phyloP scores from a whole-genome alignment of 225 moss, liverwort and hornwort species.

The Climacium dendroides region DNA sequence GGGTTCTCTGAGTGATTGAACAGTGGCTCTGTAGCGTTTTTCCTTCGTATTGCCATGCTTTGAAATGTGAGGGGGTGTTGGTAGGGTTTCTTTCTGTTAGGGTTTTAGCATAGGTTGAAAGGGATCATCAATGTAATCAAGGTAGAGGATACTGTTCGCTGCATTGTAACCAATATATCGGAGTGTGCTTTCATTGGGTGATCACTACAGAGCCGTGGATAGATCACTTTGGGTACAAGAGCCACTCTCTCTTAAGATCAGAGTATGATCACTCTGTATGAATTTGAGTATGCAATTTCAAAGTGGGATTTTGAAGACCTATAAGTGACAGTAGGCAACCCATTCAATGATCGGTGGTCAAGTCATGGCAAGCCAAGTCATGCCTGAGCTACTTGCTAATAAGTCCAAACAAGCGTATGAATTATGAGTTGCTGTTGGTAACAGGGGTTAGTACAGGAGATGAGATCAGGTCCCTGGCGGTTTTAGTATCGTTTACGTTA shows the following conservation, averaged over 20 bases:
- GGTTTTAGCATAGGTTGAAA: neutral
- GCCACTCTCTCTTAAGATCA: neutral
- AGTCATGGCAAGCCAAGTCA: neutral
- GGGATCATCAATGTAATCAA: neutral
- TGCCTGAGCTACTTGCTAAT: no score
- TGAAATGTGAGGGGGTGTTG: neutral
- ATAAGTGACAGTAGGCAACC: neutral
- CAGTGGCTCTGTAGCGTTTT: neutral
- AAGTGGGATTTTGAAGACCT: neutral
- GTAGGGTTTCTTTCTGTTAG: neutral
- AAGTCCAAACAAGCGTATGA: neutral
- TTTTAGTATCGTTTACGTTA: neutral
- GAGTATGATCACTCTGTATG: neutral
- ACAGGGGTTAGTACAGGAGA: neutral
- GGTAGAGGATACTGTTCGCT: neutral
- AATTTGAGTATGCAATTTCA: neutral
- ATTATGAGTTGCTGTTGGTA: neutral
- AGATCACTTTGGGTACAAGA: neutral
- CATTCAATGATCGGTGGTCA: neutral
- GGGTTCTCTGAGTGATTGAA: neutral
- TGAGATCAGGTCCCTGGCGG: neutral
- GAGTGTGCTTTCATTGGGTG: neutral
- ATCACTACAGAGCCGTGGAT: neutral
- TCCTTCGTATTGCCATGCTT: neutral
- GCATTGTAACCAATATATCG: neutral